A percentile compares a stretch with the other conserved stretches of the same genome.
Conservation (phyloP, 139 green algal species). For the Mychonastes homosphaera region DNA sequence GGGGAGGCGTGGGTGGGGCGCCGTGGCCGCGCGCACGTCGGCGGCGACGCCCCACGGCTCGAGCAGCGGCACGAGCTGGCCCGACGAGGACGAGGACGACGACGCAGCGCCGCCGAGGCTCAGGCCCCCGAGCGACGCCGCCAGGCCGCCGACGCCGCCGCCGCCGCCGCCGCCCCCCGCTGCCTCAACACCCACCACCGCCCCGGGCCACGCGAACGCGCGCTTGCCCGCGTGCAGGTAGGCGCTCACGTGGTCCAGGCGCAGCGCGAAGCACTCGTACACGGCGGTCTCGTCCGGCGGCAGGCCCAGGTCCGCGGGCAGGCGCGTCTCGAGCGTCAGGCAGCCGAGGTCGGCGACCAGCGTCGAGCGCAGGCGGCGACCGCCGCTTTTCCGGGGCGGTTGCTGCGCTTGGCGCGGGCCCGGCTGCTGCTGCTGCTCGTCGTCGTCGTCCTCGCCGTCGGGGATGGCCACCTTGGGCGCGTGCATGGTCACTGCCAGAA, state of each 20-base stretch:
- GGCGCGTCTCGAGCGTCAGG: slow-evolving; percentile 48
- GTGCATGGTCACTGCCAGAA: slow-evolving; percentile 54
- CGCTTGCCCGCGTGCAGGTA: slow-evolving; percentile 55
- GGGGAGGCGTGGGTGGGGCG: slow-evolving; percentile 17
- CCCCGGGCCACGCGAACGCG: slow-evolving; percentile 29
- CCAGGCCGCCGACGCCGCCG: neutral
- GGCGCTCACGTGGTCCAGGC: slow-evolving; percentile 42
- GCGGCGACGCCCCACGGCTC: neutral
- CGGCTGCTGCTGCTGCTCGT: neutral
- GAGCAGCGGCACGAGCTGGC: neutral
- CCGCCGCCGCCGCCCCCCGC: neutral
- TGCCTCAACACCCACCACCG: neutral
- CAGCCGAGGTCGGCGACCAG: slow-evolving; percentile 66
- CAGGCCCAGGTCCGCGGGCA: slow-evolving; percentile 17
- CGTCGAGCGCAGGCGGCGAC: slow-evolving; percentile 7
- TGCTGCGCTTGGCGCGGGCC: too few relatives aligned
- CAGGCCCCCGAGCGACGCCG: too few relatives aligned
- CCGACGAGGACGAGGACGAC: too few relatives aligned
- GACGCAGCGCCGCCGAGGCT: too few relatives aligned
- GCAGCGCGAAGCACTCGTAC: slow-evolving; percentile 61
- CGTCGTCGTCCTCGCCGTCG: too few relatives aligned
- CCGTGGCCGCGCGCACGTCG: neutral
- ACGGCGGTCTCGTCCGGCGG: slow-evolving; percentile 62
- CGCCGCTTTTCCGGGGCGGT: neutral
- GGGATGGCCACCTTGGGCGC: slow-evolving; percentile 69